Evolutionary conservation across 2,329 filamentous ascomycete species (phyloP).

Genomic region (Diplodia sapinea): DNA sequence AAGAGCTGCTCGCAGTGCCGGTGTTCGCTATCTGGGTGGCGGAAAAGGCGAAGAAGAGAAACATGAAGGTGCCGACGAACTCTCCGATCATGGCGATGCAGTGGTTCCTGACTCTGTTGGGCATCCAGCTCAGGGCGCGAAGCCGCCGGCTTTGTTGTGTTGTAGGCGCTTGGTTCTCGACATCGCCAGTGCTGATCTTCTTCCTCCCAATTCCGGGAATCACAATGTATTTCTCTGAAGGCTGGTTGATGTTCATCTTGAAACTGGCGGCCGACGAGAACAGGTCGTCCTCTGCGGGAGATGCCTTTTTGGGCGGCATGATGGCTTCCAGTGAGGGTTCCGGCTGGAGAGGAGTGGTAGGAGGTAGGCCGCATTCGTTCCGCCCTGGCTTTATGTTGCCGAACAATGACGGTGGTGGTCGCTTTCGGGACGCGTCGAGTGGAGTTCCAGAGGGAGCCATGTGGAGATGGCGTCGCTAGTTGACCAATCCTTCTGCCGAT

Average conservation of each 20-base stretch:
- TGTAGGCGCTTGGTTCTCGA: constrained; percentile 35
- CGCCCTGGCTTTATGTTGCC: not conserved
- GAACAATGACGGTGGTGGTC: constrained; percentile 8
- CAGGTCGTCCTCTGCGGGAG: not conserved
- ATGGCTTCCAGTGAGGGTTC: not conserved
- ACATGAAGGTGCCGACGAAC: constrained; percentile 50
- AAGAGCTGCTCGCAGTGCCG: constrained; percentile 40
- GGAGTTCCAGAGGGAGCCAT: not conserved
- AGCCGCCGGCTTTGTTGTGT: constrained; percentile 46
- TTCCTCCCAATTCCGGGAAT: constrained; percentile 39
- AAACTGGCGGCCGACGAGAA: not conserved
- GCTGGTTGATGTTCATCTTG: constrained; percentile 49
- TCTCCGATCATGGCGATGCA: constrained; percentile 54
- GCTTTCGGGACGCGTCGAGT: not conserved
- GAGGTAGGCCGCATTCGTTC: not conserved
- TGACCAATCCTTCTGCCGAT: not conserved
- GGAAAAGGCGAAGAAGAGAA: constrained; percentile 49
- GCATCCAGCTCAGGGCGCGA: constrained; percentile 50
- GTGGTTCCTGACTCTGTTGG: constrained; percentile 51
- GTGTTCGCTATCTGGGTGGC: constrained; percentile 51
- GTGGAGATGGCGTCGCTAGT: constrained; percentile 14
- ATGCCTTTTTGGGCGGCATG: not conserved
- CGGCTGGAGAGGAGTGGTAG: not conserved
- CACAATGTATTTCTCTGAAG: constrained; percentile 44
- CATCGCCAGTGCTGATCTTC: constrained; percentile 33